These are phyloP conservation scores for Pholiota adiposa DNA, from an alignment of 1,284 basidiomycete genomes.

Conservation along the genomic window DNA sequence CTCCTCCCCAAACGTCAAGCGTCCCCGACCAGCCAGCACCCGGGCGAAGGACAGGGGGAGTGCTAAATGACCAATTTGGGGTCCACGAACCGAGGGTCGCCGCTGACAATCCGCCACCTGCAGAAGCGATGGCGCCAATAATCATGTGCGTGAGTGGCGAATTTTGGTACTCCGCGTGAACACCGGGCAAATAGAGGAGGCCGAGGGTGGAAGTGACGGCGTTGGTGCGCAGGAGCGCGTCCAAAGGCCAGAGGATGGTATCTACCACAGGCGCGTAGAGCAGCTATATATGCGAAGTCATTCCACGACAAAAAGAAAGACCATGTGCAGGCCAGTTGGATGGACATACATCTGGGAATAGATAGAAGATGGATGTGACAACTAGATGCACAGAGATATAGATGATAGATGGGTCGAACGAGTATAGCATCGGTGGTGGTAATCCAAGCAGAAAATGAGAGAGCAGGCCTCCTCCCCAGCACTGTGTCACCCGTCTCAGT, in stretches of 20 bases:
- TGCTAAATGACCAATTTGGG: constrained; percentile 43
- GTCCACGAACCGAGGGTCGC: constrained; percentile 45
- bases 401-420: constrained; percentile 45
- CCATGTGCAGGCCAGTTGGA: background rate
- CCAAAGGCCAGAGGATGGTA: constrained; percentile 50
- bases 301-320: background rate
- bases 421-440: constrained; percentile 50
- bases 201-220: constrained; percentile 40
- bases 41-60: constrained; percentile 43
- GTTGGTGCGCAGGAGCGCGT: constrained; percentile 48
- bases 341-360: constrained; percentile 38
- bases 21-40: constrained; percentile 41
- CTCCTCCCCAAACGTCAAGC: constrained; percentile 51
- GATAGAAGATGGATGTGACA: constrained; percentile 43
- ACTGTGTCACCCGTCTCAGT: constrained; percentile 28
- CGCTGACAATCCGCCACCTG: constrained; percentile 46
- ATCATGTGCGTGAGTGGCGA: constrained; percentile 48
- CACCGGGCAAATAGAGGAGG: constrained; percentile 33
- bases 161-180: constrained; percentile 36
- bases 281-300: constrained; percentile 21
- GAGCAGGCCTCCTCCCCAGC: constrained; percentile 50
- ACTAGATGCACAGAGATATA: constrained; percentile 48
- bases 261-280: constrained; percentile 39
- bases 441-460: constrained; percentile 45
- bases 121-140: constrained; percentile 45